Evolutionary conservation across 2,329 filamentous ascomycete genomes (phyloP).

Genomic region (Claviceps purpurea): DNA sequence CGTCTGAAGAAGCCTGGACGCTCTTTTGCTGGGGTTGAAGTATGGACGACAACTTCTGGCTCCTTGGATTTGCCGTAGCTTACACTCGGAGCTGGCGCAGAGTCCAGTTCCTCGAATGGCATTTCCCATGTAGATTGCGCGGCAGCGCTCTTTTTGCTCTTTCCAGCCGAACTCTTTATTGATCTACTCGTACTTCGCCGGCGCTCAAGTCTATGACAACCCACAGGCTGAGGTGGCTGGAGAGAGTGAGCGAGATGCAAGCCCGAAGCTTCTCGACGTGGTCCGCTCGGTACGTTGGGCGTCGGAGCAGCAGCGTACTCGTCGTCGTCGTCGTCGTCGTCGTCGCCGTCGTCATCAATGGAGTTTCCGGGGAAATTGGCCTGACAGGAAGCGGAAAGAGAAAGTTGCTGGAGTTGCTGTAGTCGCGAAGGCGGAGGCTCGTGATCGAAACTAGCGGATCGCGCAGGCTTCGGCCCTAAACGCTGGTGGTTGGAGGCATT

Average conservation of each 20-base stretch:
- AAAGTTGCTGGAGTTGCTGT: conserved; percentile 12
- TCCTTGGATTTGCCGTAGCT: conserved; percentile 48
- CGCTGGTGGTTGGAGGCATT: conserved; percentile 46
- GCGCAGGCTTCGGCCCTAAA: conserved; percentile 37
- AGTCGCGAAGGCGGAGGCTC: conserved; percentile 17
- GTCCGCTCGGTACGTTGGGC: conserved; percentile 70
- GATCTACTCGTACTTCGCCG: conserved; percentile 45
- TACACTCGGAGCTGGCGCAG: conserved; percentile 44
- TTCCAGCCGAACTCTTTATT: conserved; percentile 32
- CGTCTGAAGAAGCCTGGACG: conserved; percentile 83
- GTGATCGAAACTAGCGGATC: conserved; percentile 66
- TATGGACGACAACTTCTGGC: conserved; percentile 30
- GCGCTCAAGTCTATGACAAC: conserved; percentile 31
- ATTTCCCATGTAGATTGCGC: conserved; percentile 14
- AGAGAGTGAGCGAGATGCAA: conserved; percentile 20
- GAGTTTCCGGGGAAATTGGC: conserved; percentile 36
- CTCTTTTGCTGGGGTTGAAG: conserved; percentile 43
- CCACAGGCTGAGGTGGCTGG: conserved; percentile 26
- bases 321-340: conserved; percentile 38
- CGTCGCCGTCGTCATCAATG: conserved; percentile 36
- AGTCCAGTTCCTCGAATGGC: conserved; percentile 29
- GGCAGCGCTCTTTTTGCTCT: conserved; percentile 14
- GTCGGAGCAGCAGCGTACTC: conserved; percentile 74
- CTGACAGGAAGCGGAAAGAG: conserved; percentile 26
- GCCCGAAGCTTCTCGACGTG: conserved; percentile 37